Evolutionary conservation across 768 basidiomycete genomes (phyloP), one percentile per base, ranked within the genome.

Genomic region (Kwoniella botswanensis): DNA sequence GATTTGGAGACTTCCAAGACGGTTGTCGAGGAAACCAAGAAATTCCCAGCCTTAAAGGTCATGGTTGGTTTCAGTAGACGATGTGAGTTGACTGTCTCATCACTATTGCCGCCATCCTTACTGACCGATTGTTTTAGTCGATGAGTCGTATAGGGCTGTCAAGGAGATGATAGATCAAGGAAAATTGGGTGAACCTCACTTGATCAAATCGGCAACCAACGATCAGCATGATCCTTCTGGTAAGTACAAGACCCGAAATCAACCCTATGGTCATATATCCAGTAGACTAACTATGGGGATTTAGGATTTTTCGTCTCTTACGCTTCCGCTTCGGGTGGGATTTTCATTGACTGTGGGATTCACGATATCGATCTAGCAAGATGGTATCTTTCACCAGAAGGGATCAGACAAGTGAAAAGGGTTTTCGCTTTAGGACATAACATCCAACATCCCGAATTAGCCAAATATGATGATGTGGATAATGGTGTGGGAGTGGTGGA

Each of bases 321-420:
- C 52, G 66, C 75, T 5, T 58, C 66, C 13, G 66, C 69, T 5
- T 74, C 72, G 4, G 75, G 75, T 4, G 75, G 75, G 1, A 71
- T 76, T 26, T 66, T 71, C 22, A 65, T 71, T 13, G 75, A 76
- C 58, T 68, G 65, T 22, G 75, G 70, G 4, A 69, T 76, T 18
- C 75, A 76, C 67, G 76, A 77, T 52, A 72, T 74, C 35, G 76
- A 77, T 46, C 43, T 69, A 17, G 67, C 73, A 4, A 57, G 76
- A 42, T 77, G 76, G 74, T 60, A 68, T 18, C 68, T 71, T 44
- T 58, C 67, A 21, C 41, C 29, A 52, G 35, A 24, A 18, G 26
- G 17, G 5, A 71, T 56, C 11, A 74, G 71, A 57, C 67, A 72
- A 60, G 76, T 77, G 44, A 68, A 41, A 11, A 13, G 55, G 17